Conservation (phyloP, 805 yeast genomes). For the Clavispora fructus region DNA sequence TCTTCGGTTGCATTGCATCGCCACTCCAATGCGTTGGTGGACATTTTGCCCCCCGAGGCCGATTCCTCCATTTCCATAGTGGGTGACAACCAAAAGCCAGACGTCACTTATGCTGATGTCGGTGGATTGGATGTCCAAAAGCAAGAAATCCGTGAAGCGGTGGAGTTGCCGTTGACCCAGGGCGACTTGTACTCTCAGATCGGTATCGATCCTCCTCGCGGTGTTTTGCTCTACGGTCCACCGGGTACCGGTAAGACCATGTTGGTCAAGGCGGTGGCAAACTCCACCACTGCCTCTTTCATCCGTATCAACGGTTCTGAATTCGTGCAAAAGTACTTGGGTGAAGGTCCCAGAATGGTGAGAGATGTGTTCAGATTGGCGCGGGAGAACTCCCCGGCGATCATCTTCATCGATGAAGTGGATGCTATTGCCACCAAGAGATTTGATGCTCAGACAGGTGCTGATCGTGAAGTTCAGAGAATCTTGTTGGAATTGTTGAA, state of each 20-base stretch:
- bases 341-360: slow-evolving; percentile 99
- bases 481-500: slow-evolving; percentile 90
- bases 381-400: slow-evolving; percentile 94
- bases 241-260: slow-evolving; percentile 99
- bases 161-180: slow-evolving; percentile 92
- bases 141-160: slow-evolving; percentile 98
- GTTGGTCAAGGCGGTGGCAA: slow-evolving; percentile 98
- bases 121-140: slow-evolving; percentile 99
- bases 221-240: slow-evolving; percentile 96
- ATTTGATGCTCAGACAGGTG: slow-evolving; percentile 99
- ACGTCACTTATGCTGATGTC: slow-evolving; percentile 92
- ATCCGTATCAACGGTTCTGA: slow-evolving; percentile 98
- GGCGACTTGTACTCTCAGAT: slow-evolving; percentile 94
- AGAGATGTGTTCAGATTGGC: slow-evolving; percentile 97
- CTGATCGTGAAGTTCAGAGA: slow-evolving; percentile 98
- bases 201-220: slow-evolving; percentile 99
- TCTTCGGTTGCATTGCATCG: slow-evolving; percentile 97
- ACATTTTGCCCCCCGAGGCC: slow-evolving; percentile 97
- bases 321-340: slow-evolving; percentile 94
- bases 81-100: slow-evolving; percentile 90
- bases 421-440: slow-evolving; percentile 99
- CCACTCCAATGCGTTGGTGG: slow-evolving; percentile 96
- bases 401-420: slow-evolving; percentile 96
- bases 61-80: slow-evolving; percentile 94
- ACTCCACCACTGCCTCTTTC: slow-evolving; percentile 90